Base-by-base conservation (phyloP, 805 yeast genomes). In the Yamadazyma phyllophila region DNA sequence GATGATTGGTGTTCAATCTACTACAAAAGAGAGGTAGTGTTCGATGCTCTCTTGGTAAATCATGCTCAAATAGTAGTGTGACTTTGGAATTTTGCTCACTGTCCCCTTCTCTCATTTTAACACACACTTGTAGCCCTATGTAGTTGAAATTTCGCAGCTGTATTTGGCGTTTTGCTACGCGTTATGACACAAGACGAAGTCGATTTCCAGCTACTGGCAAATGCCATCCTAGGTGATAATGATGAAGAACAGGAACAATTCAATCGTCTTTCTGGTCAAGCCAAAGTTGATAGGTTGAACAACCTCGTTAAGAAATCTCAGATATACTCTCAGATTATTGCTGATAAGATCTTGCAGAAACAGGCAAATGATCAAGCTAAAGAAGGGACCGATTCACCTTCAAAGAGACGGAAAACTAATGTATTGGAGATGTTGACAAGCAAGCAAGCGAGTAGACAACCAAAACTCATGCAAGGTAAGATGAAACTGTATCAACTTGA, bases 401-500 rank as follows among this genome's bases (percentile, higher is more conserved):
- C 9, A 17, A 43, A 33, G 13, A 33, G 32, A 27, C 31, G 34
- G 10, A 36, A 44, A 20, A 41, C 26, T 12, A 30, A 33, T 16
- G 47, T 47, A 14, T 26, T 47, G 12, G 45, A 41, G 12, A 43
- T 42, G 43, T 26, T 41, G 29, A 37, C 45, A 7, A 42, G 36
- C 4, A 47, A 39, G 10, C 39, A 41, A 9, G 41, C 35, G 13
- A 43, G 46, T 29, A 56, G 52, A 14, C 69, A 61, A 41, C 76
- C 77, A 0, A 50, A 57, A 29, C 45, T 66, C 6, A 52, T 72
- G 4, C 50, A 66, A 4, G 76, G 74, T 7, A 57, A 59, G 0
- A 70, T 92, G 74, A 88, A 89, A 58, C 85, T 82, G 26, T 90
- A 94, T 59, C 99, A 92, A 64, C 62, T 88, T 14, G 90, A 86